Evolutionary conservation across 1,284 basidiomycete genomes (phyloP), one percentile per base, ranked within the genome.

Genomic region (Heterobasidion occidentale): DNA sequence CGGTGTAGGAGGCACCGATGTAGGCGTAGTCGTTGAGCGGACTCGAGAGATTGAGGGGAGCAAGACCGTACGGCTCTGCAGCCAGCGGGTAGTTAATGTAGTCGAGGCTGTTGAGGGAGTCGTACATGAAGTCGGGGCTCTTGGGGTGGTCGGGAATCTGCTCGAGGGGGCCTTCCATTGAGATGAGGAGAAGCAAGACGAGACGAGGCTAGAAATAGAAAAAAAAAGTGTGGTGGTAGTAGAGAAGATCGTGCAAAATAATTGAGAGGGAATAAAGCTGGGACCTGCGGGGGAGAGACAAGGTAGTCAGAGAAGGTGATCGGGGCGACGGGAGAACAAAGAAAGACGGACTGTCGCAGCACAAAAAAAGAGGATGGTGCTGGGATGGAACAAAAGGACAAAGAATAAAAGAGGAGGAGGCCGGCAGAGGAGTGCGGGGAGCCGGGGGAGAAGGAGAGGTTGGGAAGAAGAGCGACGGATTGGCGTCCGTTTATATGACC

Each of bases 21-120:
- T 87, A 89, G 56, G 80, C 81, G 74, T 86, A 87, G 67, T 87
- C 84, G 62, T 75, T 76, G 62, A 84, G 72, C 61, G 76, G 72
- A 63, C 72, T 76, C 45, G 78, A 69, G 62, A 86, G 72, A 71
- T 79, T 84, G 61, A 88, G 71, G 36, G 78, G 71, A 19, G 70
- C 68, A 59, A 76, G 71, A 61, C 71, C 71, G 50, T 74, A 78
- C 27, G 76, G 71, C 17, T 65, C 64, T 76, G 65, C 75, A 71
- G 0, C 27, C 27, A 27, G 27, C 27, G 78, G 74, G 66, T 79
- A 79, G 67, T 78, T 75, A 50, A 79, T 70, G 61, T 77, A 77
- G 46, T 75, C 73, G 60, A 77, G 68, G 20, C 74, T 76, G 63
- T 75, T 75, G 64, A 87, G 78, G 64, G 85, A 74, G 71, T 78